phyloP scores from a whole-genome alignment of 2,329 filamentous ascomycete species.

The Keithomyces neogunnii region DNA sequence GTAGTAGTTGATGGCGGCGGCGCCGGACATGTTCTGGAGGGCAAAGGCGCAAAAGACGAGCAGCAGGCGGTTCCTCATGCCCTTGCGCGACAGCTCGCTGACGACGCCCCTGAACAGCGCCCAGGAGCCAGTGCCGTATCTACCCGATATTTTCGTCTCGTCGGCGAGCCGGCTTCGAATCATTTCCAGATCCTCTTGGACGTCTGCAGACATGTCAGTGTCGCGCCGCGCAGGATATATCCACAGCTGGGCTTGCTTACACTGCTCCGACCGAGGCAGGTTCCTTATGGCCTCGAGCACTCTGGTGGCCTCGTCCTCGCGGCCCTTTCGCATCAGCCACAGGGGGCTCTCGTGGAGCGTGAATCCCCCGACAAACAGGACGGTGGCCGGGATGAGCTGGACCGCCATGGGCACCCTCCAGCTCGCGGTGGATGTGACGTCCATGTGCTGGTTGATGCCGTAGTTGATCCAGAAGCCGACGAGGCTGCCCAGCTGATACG shows the following conservation, averaged over 20 bases:
- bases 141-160: constrained; percentile 22
- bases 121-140: constrained; percentile 23
- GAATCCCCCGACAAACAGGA: constrained; percentile 35
- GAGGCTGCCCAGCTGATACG: constrained; percentile 42
- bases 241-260: constrained; percentile 2
- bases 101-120: constrained; percentile 8
- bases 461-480: constrained; percentile 46
- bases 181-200: constrained; percentile 40
- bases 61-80: constrained; percentile 31
- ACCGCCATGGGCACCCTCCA: constrained; percentile 42
- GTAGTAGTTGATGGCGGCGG: constrained; percentile 34
- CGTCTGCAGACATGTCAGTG: constrained; percentile 16
- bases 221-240: too few species aligned
- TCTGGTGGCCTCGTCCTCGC: constrained; percentile 22
- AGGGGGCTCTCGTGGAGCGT: constrained; percentile 35
- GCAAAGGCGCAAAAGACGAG: constrained; percentile 29
- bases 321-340: constrained; percentile 26
- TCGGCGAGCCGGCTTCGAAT: constrained; percentile 29
- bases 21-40: constrained; percentile 32
- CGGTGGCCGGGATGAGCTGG: constrained; percentile 34
- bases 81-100: constrained; percentile 25
- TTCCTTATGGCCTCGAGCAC: constrained; percentile 31
- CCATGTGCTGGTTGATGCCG: constrained; percentile 32
- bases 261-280: constrained; percentile 30
- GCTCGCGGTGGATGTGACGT: constrained; percentile 20